phyloP scores from a whole-genome alignment of 164 flowering plant species.

The Warburgia ugandensis region DNA sequence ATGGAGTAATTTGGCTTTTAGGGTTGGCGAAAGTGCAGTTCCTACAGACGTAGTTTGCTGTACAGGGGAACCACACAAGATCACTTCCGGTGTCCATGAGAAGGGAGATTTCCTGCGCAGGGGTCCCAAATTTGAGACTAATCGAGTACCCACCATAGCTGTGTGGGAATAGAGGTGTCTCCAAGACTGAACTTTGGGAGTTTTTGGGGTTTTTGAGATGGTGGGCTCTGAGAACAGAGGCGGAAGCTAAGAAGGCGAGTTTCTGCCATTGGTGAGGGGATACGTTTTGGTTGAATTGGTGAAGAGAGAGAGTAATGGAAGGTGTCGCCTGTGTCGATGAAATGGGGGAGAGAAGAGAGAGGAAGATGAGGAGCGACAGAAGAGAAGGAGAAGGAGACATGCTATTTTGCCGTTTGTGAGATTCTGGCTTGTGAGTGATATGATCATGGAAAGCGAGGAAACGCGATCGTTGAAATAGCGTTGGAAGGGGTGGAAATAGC shows the following conservation, averaged over 20 bases:
- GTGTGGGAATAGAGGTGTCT: conserved; percentile 31
- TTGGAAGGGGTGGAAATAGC: too few species aligned
- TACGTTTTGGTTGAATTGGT: conserved; percentile 15
- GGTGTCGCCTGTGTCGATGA: conserved; percentile 7
- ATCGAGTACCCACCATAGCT: conserved; percentile 60
- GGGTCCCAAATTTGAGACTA: conserved; percentile 52
- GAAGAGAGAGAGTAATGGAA: conserved; percentile 27
- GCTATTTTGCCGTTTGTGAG: background rate
- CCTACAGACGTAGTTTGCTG: conserved; percentile 35
- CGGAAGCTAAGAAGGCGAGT: conserved; percentile 27
- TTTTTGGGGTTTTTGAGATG: conserved; percentile 33
- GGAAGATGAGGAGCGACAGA: conserved; percentile 13
- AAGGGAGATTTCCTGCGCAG: conserved; percentile 46
- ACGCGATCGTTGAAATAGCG: too few species aligned
- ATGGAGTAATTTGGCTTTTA: conserved; percentile 16
- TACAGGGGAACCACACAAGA: conserved; percentile 63
- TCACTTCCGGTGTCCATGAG: conserved; percentile 54
- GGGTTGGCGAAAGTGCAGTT: conserved; percentile 27
- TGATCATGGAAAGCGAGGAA: too few species aligned
- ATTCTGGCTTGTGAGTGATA: too few species aligned
- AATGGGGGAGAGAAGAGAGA: conserved; percentile 8
- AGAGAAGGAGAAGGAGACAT: conserved; percentile 13
- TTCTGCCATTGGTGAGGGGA: conserved; percentile 19
- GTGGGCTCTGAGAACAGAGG: conserved; percentile 43
- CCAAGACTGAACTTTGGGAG: conserved; percentile 1